Evolutionary conservation across 2,329 filamentous ascomycete species (phyloP).

Genomic region (Eutypella sp.): DNA sequence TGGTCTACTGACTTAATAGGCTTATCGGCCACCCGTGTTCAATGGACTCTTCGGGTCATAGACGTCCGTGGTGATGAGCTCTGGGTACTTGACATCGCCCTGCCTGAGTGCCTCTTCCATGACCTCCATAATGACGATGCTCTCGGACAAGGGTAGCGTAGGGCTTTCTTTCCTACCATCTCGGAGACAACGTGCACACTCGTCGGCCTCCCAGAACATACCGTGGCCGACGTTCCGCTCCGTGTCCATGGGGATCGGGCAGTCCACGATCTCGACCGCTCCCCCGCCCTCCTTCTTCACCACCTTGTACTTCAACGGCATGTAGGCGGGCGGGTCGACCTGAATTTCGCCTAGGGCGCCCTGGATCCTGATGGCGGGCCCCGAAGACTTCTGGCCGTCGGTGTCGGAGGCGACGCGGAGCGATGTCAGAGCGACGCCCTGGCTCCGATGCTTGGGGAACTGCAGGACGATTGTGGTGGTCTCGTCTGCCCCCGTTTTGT

Average conservation of each 20-base stretch:
- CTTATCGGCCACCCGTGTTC: slow-evolving; percentile 44
- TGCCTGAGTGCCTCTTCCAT: slow-evolving; percentile 54
- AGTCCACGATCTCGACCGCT: slow-evolving; percentile 46
- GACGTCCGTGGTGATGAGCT: slow-evolving; percentile 51
- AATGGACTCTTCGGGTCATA: slow-evolving; percentile 57
- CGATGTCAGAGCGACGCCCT: slow-evolving; percentile 67
- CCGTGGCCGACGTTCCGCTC: slow-evolving; percentile 61
- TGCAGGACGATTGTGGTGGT: slow-evolving; percentile 71
- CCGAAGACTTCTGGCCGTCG: slow-evolving; percentile 52
- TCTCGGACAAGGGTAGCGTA: slow-evolving; percentile 68
- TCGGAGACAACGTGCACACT: slow-evolving; percentile 67
- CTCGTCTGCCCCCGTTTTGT: slow-evolving; percentile 71
- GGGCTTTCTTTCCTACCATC: slow-evolving; percentile 75
- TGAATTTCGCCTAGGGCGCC: slow-evolving; percentile 79
- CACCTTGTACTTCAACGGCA: slow-evolving; percentile 61
- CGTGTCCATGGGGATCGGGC: slow-evolving; percentile 47
- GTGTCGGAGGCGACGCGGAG: slow-evolving; percentile 59
- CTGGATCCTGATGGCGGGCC: slow-evolving; percentile 72
- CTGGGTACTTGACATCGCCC: slow-evolving; percentile 49
- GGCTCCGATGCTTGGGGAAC: slow-evolving; percentile 64
- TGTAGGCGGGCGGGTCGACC: slow-evolving; percentile 66
- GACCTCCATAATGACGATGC: slow-evolving; percentile 76
- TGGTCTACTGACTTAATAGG: neutral
- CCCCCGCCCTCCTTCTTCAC: slow-evolving; percentile 48
- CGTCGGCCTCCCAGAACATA: slow-evolving; percentile 88